Conservation (phyloP, 371 early-diverging fungal species). For the Mucor piriformis region DNA sequence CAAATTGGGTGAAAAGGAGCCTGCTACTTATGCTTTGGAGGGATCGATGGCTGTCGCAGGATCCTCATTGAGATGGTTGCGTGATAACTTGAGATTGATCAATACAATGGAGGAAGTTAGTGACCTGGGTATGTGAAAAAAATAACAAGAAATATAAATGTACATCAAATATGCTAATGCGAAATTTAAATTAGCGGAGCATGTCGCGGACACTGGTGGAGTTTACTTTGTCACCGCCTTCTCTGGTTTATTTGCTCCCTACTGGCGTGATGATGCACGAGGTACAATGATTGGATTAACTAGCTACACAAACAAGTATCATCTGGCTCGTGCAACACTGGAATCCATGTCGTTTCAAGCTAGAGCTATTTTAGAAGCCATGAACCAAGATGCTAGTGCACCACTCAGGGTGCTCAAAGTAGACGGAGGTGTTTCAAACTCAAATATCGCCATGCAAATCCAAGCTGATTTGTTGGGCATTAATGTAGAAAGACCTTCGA, state of each 20-base stretch:
- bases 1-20: conserved; percentile 76
- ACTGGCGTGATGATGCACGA: conserved; percentile 93
- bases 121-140: conserved; percentile 45
- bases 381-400: conserved; percentile 76
- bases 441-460: conserved; percentile 89
- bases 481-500: conserved; percentile 81
- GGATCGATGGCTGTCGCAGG: conserved; percentile 97
- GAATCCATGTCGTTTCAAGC: conserved; percentile 93
- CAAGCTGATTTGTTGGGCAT: conserved; percentile 89
- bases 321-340: conserved; percentile 86
- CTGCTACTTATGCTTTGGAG: conserved; percentile 89
- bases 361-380: conserved; percentile 88
- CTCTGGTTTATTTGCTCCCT: conserved; percentile 92
- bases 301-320: conserved; percentile 80
- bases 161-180: not conserved
- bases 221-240: conserved; percentile 96
- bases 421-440: conserved; percentile 93
- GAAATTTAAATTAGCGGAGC: conserved; percentile 27
- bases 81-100: conserved; percentile 86
- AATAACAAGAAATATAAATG: conserved; percentile 19
- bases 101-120: conserved; percentile 72
- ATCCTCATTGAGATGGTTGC: conserved; percentile 90
- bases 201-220: conserved; percentile 81
- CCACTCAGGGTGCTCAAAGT: conserved; percentile 77
- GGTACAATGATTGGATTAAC: conserved; percentile 91